phyloP scores from a whole-genome alignment of 345 rosid species.

The Camelina laxa region DNA sequence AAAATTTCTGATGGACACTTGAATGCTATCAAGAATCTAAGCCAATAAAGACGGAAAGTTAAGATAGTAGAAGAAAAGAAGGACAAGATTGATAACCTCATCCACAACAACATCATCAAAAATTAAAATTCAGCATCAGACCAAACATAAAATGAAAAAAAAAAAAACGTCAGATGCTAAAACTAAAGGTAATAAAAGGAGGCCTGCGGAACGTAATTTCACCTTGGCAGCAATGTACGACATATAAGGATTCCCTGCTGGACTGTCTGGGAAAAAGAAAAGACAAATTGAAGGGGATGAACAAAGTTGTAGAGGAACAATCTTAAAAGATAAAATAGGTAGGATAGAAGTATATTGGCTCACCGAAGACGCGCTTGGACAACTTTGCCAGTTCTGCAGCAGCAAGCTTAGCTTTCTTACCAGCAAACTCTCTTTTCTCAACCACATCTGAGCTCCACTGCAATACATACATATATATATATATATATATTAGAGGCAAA shows the following conservation, averaged over 20 bases:
- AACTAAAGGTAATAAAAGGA: neutral
- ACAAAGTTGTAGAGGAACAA: slow-evolving; percentile 15
- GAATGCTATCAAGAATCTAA: slow-evolving; percentile 87
- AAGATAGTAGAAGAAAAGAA: slow-evolving; percentile 16
- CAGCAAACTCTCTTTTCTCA: slow-evolving; percentile 84
- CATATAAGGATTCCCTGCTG: slow-evolving; percentile 70
- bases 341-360: neutral
- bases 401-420: slow-evolving; percentile 89
- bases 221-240: slow-evolving; percentile 90
- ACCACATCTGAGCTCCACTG: slow-evolving; percentile 86
- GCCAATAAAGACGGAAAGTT: slow-evolving; percentile 32
- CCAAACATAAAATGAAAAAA: neutral
- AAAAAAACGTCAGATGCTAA: slow-evolving; percentile 11
- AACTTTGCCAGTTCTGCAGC: slow-evolving; percentile 90
- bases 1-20: slow-evolving; percentile 78
- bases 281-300: slow-evolving; percentile 4
- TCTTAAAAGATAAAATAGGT: neutral
- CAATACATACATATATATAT: slow-evolving; percentile 7
- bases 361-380: slow-evolving; percentile 74
- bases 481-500: slow-evolving; percentile 11
- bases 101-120: slow-evolving; percentile 10
- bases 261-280: slow-evolving; percentile 58
- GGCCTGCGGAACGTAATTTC: slow-evolving; percentile 18
- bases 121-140: slow-evolving; percentile 21
- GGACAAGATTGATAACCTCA: slow-evolving; percentile 16